Conservation (phyloP, 495 filamentous ascomycete genomes). For the Corynascus novoguineensis region DNA sequence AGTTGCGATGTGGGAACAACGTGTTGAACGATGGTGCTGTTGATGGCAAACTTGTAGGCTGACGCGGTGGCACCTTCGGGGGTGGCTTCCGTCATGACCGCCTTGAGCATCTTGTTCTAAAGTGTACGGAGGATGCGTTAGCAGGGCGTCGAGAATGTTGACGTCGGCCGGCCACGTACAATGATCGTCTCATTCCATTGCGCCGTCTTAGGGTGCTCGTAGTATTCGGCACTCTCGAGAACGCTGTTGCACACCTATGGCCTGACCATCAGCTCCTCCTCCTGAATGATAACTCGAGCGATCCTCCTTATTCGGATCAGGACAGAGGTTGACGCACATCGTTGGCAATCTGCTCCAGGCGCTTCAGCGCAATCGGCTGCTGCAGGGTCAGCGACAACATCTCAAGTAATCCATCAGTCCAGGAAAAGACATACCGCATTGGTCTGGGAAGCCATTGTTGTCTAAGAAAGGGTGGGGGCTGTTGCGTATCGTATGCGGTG, state of each 20-base stretch:
- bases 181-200: slow-evolving; percentile 90
- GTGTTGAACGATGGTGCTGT: slow-evolving; percentile 97
- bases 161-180: slow-evolving; percentile 46
- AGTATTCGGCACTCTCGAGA: slow-evolving; percentile 62
- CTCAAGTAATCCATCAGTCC: background rate
- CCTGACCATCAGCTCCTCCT: slow-evolving; percentile 20
- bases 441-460: slow-evolving; percentile 26
- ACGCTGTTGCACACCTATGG: slow-evolving; percentile 75
- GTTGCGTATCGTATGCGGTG: slow-evolving; percentile 4
- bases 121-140: background rate
- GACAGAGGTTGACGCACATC: slow-evolving; percentile 53
- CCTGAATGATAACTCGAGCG: background rate
- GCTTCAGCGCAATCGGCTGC: slow-evolving; percentile 68
- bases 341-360: slow-evolving; percentile 76
- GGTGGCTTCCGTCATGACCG: slow-evolving; percentile 75
- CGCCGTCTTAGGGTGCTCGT: slow-evolving; percentile 74
- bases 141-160: background rate
- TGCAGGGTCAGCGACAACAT: slow-evolving; percentile 6
- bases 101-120: slow-evolving; percentile 85
- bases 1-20: slow-evolving; percentile 51
- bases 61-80: slow-evolving; percentile 45
- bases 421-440: slow-evolving; percentile 23
- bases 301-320: background rate
- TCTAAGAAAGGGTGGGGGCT: background rate
- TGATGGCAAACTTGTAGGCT: slow-evolving; percentile 85